Evolutionary conservation across 2,329 filamentous ascomycete genomes (phyloP), one percentile per base, ranked within the genome.

Genomic region (Epichloe gansuensis): DNA sequence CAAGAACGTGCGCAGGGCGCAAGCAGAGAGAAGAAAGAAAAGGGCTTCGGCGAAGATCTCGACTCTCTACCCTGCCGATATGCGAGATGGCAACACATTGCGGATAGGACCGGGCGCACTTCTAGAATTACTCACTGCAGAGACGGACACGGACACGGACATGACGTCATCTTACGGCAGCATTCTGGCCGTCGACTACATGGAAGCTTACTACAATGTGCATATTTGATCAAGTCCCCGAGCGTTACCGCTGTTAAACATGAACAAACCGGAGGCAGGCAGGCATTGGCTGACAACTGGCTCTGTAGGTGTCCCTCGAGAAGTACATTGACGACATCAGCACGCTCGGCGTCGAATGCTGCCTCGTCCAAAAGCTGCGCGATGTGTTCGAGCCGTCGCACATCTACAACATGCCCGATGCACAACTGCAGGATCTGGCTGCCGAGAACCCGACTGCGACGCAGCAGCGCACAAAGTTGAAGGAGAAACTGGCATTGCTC

Each of bases 191-290:
- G 50, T 71, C 2, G 68, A 71, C 47, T 66, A 59, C 25, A 61
- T 71, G 55, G 59, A 66, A 36, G 68, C 69, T 0, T 73, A 69
- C 51, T 73, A 73, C 49, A 63, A 71, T 58, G 70, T 64, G 27
- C 27, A 60, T 43, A 17, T 15, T 21, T 21, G 17, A 21, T 27
- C 17, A 4, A 21, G n/a, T 47, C 9, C 13, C 31, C 27, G 25
- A 21, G 17, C 17, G 17, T 21, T 21, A 21, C 17, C 17, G 34
- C 3, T 35, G 34, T 35, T 12, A 7, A 12, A 35, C 34, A 35
- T 35, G 34, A 35, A 12, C 34, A n/a, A 40, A 40, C 17, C 2
- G 17, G 17, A 21, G 17, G 17, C 17, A 21, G 17, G 17, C 17
- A 21, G 17, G 17, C 17, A 21, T 31, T n/a, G 25, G 25, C 47